A percentile compares a stretch with the other conserved stretches of the same genome.
phyloP scores from a whole-genome alignment of 495 filamentous ascomycete species.

The Glarea lozoyensis region DNA sequence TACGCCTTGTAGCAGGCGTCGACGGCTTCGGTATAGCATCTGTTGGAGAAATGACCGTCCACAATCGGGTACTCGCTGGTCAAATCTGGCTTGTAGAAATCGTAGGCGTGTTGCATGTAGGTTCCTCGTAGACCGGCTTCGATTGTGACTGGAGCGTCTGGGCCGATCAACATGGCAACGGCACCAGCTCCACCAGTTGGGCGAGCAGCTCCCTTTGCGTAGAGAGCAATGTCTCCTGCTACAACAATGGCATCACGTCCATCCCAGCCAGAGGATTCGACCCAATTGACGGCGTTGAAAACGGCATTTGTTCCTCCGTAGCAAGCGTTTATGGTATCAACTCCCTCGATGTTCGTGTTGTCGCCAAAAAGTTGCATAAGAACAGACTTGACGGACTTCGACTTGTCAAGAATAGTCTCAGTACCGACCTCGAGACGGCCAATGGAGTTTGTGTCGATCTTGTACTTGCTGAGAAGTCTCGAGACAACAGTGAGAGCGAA shows the following conservation, averaged over 20 bases:
- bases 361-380: slow-evolving; percentile 93
- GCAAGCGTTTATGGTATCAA: slow-evolving; percentile 96
- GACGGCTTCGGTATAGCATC: slow-evolving; percentile 92
- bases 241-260: slow-evolving; percentile 90
- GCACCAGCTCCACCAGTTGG: slow-evolving; percentile 94
- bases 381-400: slow-evolving; percentile 99
- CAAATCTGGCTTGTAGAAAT: slow-evolving; percentile 98
- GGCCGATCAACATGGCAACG: slow-evolving; percentile 90
- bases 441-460: slow-evolving; percentile 80
- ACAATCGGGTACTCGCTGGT: slow-evolving; percentile 97
- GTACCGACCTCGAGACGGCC: slow-evolving; percentile 96
- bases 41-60: slow-evolving; percentile 90
- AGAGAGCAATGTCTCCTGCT: slow-evolving; percentile 94
- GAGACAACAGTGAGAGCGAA: slow-evolving; percentile 82
- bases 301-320: slow-evolving; percentile 97
- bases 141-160: slow-evolving; percentile 82
- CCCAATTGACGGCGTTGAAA: slow-evolving; percentile 95
- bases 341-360: slow-evolving; percentile 88
- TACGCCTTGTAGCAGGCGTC: slow-evolving; percentile 96
- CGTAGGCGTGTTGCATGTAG: slow-evolving; percentile 93
- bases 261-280: slow-evolving; percentile 97
- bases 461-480: slow-evolving; percentile 86
- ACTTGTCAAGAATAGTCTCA: slow-evolving; percentile 98
- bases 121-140: slow-evolving; percentile 87
- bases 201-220: slow-evolving; percentile 90